Base-by-base conservation (phyloP, 1,139 yeast genomes). In the Diutina pseudorugosa region DNA sequence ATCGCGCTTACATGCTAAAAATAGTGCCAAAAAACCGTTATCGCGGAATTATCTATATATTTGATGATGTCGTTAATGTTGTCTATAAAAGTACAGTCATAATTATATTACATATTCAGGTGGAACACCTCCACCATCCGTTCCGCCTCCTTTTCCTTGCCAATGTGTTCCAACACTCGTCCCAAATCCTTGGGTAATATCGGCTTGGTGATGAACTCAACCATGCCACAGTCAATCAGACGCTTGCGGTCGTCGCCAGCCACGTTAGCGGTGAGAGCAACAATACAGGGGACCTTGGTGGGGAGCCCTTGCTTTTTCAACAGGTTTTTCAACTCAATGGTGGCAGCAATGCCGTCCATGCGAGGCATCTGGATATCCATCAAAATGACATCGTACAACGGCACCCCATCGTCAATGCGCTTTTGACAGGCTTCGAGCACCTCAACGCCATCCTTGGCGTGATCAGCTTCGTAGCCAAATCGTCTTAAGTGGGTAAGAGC, bases 301-400 rank as follows among this genome's bases (percentile, higher is more conserved):
- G 57, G 65, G 30, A 60, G 61, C 8, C 66, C 65, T 52, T 64
- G 63, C 1, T 55, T 52, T 2, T 51, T 53, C 51, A 65, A 67
- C 36, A 60, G 56, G 52, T 65, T 63, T 42, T 57, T 59, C 45
- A 71, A 60, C 52, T 70, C 75, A 20, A 64, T 61, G 0, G 80
- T 73, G 0, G 79, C 73, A 8, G 76, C 73, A 45, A 75, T 73
- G 0, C 80, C 80, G 55, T 77, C 80, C 62, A 74, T 76, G 20
- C 73, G 64, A 2, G 82, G 82, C 79, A 77, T 75, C 59, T 77
- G 82, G 51, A 77, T 76, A 60, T 77, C 82, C 81, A 77, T 76
- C 53, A 77, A 65, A 3, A 77, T 70, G 50, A 76, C 69, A 60
- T 79, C 80, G 59, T 76, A 77, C 62, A 67, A 67, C 9, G 49